Evolutionary conservation across 768 basidiomycete genomes (phyloP), one percentile per base, ranked within the genome.

Genomic region (Tylopilus rubrobrunneus): DNA sequence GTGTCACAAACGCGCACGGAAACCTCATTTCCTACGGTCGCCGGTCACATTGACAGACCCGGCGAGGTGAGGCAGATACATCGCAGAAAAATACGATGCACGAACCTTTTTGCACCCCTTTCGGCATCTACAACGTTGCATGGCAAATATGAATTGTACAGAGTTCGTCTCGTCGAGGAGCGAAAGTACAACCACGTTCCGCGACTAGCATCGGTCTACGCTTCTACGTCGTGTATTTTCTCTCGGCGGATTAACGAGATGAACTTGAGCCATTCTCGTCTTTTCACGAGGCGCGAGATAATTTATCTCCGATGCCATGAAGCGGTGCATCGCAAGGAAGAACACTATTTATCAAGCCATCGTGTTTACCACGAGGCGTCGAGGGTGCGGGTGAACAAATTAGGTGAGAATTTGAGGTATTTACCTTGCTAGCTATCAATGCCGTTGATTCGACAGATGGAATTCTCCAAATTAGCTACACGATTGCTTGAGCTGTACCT

Each of bases 1-100:
- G 66, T 64, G 67, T 65, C 64, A 67, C 67, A 62, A 65, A 64
- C 55, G 65, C 65, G 67, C 73, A 73, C 67, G 74, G 63, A 66
- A 69, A 65, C 68, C 72, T 62, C 74, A 65, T 73, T 74, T 51
- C 65, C 66, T 61, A 41, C 59, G 60, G 61, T 67, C 67, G 49
- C 67, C 67, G 59, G 59, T 66, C 56, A 66, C 66, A 63, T 63
- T 68, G 58, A 57, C 67, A 62, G 63, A 60, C 63, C 66, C 59
- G 68, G 61, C 56, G 62, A 67, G 65, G 74, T 58, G 70, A 75
- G 72, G 72, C 67, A 64, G 60, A 62, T 62, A 61, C 47, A 53
- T 66, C 56, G 58, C 45, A 57, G 48, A 60, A 57, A 49, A 62
- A 55, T 64, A 58, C 52, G 64, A 56, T 52, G 61, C 45, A 47